Percentiles rank a stretch among this genome's conserved stretches.
Evolutionary conservation across 2,329 filamentous ascomycete species (phyloP).

Genomic region (Blumeria hordei): DNA sequence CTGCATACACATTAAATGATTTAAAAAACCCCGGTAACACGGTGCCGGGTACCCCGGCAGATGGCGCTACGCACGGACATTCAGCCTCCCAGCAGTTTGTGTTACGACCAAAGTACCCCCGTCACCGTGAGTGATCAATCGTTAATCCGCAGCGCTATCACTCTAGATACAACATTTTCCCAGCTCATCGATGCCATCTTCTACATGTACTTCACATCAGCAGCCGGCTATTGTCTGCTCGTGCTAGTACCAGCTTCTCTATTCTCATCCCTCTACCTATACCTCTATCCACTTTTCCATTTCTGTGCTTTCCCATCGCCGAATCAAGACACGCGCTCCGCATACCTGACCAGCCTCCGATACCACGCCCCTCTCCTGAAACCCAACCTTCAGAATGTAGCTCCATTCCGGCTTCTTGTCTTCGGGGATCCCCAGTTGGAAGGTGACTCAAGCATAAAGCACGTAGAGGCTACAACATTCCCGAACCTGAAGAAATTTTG

Average conservation of each 20-base stretch:
- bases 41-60: too few relatives aligned
- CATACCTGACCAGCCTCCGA: slow-evolving; percentile 11
- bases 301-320: slow-evolving; percentile 51
- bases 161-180: too few relatives aligned
- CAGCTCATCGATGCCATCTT: slow-evolving; percentile 7
- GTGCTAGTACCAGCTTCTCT: slow-evolving; percentile 40
- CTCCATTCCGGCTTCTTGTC: slow-evolving; percentile 68
- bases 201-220: slow-evolving; percentile 14
- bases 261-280: slow-evolving; percentile 52
- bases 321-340: slow-evolving; percentile 7
- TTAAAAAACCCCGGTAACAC: too few relatives aligned
- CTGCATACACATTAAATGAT: too few relatives aligned
- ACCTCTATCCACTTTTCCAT: slow-evolving; percentile 63
- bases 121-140: too few relatives aligned
- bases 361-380: slow-evolving; percentile 9
- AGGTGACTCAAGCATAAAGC: slow-evolving; percentile 64
- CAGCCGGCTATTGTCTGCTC: slow-evolving; percentile 17
- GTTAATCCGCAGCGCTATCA: too few relatives aligned
- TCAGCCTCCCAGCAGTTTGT: too few relatives aligned
- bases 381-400: slow-evolving; percentile 16
- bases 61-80: too few relatives aligned
- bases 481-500: slow-evolving; percentile 24
- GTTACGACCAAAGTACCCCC: too few relatives aligned
- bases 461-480: slow-evolving; percentile 25
- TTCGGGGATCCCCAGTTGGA: slow-evolving; percentile 86